These are phyloP conservation scores for Hygrocybe punicea DNA, from an alignment of 768 basidiomycete species.

Conservation along the genomic window DNA sequence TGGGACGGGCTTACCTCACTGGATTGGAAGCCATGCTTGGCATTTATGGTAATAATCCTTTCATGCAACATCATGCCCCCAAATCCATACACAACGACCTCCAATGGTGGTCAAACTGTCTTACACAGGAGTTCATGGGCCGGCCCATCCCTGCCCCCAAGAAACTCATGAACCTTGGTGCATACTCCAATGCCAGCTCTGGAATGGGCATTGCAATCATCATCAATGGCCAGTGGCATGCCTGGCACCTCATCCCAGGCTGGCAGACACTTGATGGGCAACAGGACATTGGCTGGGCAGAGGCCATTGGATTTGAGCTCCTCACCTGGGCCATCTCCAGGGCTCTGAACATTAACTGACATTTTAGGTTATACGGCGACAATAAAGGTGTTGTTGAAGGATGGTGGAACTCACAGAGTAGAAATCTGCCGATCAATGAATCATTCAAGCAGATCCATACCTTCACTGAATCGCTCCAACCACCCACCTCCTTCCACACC, in stretches of 20 bases:
- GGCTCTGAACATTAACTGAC: background rate
- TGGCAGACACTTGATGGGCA: slow-evolving; percentile 26
- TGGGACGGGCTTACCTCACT: slow-evolving; percentile 41
- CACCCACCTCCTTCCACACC: too few species aligned
- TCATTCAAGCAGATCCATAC: slow-evolving; percentile 27
- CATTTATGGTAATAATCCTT: slow-evolving; percentile 26
- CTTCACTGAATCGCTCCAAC: background rate
- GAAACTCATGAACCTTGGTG: slow-evolving; percentile 23
- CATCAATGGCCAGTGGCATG: slow-evolving; percentile 29
- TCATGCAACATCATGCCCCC: slow-evolving; percentile 24
- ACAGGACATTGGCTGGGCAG: slow-evolving; percentile 47
- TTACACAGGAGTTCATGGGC: slow-evolving; percentile 9
- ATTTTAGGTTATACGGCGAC: slow-evolving; percentile 34
- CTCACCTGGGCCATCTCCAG: slow-evolving; percentile 25
- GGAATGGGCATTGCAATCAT: slow-evolving; percentile 34
- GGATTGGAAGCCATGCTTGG: slow-evolving; percentile 37
- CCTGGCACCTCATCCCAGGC: slow-evolving; percentile 29
- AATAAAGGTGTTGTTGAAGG: slow-evolving; percentile 42
- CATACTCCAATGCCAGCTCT: slow-evolving; percentile 45
- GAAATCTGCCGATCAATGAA: slow-evolving; percentile 28
- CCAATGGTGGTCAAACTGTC: slow-evolving; percentile 32
- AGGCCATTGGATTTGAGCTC: slow-evolving; percentile 44
- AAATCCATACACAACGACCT: slow-evolving; percentile 22
- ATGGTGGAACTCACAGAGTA: slow-evolving; percentile 40
- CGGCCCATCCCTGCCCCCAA: slow-evolving; percentile 27